These are phyloP conservation scores for Acer saccharum DNA, from an alignment of 345 rosid genomes.

Conservation along the genomic window DNA sequence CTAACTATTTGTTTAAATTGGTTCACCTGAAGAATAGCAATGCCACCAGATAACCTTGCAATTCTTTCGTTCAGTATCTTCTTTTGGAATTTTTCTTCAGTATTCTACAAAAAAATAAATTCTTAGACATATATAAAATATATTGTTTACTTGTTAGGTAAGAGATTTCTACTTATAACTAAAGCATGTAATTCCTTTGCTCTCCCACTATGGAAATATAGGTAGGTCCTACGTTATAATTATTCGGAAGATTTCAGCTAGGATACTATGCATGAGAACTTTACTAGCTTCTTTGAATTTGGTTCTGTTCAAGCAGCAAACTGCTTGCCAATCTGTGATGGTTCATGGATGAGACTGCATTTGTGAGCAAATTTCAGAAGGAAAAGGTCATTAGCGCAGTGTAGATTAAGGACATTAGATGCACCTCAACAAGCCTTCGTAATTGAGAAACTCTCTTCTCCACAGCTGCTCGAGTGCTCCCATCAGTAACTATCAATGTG, in stretches of 20 bases:
- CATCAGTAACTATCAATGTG: constrained; percentile 79
- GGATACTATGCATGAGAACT: constrained; percentile 1
- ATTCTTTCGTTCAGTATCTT: constrained; percentile 84
- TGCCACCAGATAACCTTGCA: constrained; percentile 83
- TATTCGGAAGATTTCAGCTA: neutral
- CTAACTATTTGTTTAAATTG: neutral
- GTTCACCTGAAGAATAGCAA: constrained; percentile 81
- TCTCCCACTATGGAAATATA: neutral
- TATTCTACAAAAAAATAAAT: constrained; percentile 52
- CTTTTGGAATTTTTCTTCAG: constrained; percentile 66
- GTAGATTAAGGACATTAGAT: constrained; percentile 18
- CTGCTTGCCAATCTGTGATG: neutral
- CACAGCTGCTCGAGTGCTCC: constrained; percentile 63
- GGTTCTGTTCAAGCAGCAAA: neutral
- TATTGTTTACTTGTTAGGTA: too few species aligned
- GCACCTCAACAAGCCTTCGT: constrained; percentile 66
- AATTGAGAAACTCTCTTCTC: constrained; percentile 77
- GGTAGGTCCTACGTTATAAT: neutral
- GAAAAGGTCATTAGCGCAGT: neutral
- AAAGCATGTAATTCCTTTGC: too few species aligned
- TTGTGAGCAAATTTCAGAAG: constrained; percentile 6
- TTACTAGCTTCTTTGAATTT: constrained; percentile 1
- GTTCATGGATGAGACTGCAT: neutral
- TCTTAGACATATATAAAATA: neutral
- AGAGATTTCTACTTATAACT: too few species aligned